A percentile compares a stretch with the other conserved stretches of the same genome.
phyloP scores from a whole-genome alignment of 2,329 filamentous ascomycete species.

The Arthrobotrys entomopaga region DNA sequence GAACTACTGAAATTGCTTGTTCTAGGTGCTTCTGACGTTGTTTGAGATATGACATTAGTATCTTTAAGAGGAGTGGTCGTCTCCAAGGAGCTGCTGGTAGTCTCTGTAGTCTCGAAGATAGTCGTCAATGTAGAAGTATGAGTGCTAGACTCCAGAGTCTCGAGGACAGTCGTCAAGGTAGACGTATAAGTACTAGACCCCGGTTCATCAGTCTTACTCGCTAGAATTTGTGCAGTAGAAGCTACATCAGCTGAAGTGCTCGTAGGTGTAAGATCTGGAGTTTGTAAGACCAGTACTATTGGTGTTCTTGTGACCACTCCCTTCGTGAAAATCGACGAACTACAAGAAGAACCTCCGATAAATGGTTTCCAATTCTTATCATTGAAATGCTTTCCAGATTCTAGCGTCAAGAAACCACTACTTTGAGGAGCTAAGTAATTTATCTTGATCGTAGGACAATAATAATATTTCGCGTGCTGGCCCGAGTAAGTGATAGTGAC shows the following conservation, averaged over 20 bases:
- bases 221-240: neutral
- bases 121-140: neutral
- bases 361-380: conserved; percentile 22
- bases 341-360: conserved; percentile 4
- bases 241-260: neutral
- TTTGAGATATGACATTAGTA: no score
- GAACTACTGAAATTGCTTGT: no score
- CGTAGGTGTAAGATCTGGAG: conserved; percentile 2
- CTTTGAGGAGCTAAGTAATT: neutral
- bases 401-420: neutral
- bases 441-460: conserved; percentile 6
- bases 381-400: conserved; percentile 5
- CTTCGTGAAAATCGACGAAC: neutral
- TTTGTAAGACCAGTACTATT: conserved; percentile 5
- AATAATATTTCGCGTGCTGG: neutral
- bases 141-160: neutral
- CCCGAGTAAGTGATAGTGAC: conserved; percentile 12
- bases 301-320: conserved; percentile 12
- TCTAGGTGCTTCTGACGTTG: no score
- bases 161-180: no score
- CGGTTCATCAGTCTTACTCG: conserved; percentile 1
- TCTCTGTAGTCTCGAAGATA: no score
- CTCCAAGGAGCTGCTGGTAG: no score
- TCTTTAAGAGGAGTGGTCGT: no score
- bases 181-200: neutral